Evolutionary conservation across 768 basidiomycete species (phyloP), one percentile per base, ranked within the genome.

Genomic region (Termitomyces sp.): DNA sequence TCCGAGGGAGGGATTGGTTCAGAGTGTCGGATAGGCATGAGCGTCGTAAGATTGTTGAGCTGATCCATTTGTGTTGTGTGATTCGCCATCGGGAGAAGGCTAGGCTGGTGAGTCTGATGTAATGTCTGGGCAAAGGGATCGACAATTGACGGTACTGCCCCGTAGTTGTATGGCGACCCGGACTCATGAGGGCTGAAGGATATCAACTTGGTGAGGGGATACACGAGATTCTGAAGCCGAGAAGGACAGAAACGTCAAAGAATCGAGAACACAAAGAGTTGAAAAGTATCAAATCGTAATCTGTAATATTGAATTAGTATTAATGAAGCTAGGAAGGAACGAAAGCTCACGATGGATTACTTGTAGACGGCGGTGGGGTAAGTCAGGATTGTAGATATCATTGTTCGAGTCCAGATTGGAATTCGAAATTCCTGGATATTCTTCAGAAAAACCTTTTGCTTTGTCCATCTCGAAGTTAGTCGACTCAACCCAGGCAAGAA

Each of bases 1-100:
- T 7, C 12, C 3, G 6, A 14, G 17, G 51, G 14, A 31, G n/a
- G 38, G 27, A 38, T 29, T 40, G 38, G 11, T 38, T 41, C 29
- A 6, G 38, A 23, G 12, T 23, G 19, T 53, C 51, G 29, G 42
- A 31, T 21, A 21, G 29, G 31, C 51, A 32, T 12, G 53, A 54
- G 17, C 53, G 43, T 17, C 31, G 43, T 16, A 55, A 55, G 45
- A 55, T 55, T 34, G 37, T 55, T 2, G 54, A 55, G 32, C 32
- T 55, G 29, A 47, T 55, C 25, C 54, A 55, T 55, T 40, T 34
- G 4, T 54, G 53, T 23, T 4, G 42, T 34, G 43, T 54, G 6
- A 2, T 32, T 23, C 21, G 21, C 5, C 34, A 54, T 37, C 32
- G 16, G 34, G 43, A 54, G 23, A 45, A 45, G 23, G 5, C 16